Evolutionary conservation across 495 filamentous ascomycete species (phyloP).

Genomic region (Hypoxylon perforatum): DNA sequence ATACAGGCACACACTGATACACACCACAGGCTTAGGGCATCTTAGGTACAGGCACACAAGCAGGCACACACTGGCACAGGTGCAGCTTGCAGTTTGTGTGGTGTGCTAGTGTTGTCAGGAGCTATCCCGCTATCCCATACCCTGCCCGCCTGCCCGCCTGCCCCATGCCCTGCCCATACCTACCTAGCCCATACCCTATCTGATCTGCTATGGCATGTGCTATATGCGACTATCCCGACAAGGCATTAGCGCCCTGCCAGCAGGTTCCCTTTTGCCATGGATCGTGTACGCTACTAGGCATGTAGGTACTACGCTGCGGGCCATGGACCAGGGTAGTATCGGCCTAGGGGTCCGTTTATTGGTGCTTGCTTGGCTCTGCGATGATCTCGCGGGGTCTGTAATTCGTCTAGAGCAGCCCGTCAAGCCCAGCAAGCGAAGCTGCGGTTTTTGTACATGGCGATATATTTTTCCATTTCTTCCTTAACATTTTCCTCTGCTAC

Average conservation of each 20-base stretch:
- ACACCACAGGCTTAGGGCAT: too few relatives aligned
- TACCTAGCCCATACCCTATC: slow-evolving; percentile 1
- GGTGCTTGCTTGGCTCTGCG: slow-evolving; percentile 14
- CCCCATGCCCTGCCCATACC: too few relatives aligned
- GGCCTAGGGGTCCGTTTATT: slow-evolving; percentile 29
- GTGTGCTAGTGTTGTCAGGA: too few relatives aligned
- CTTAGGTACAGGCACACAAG: slow-evolving; percentile 16
- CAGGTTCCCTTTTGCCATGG: slow-evolving; percentile 25
- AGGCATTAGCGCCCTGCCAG: slow-evolving; percentile 30
- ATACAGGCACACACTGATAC: too few relatives aligned
- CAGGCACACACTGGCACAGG: too few relatives aligned
- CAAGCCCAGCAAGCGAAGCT: too few relatives aligned
- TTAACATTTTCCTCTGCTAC: slow-evolving; percentile 34
- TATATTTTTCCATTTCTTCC: slow-evolving; percentile 13
- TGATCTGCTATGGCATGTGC: slow-evolving; percentile 10
- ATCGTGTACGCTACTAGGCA: too few relatives aligned
- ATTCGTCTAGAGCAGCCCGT: slow-evolving; percentile 1
- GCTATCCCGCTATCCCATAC: too few relatives aligned
- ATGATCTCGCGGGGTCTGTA: slow-evolving; percentile 40
- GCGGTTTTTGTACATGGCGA: not conserved
- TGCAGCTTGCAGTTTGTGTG: too few relatives aligned
- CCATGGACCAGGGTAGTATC: slow-evolving; percentile 30
- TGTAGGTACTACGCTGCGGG: too few relatives aligned
- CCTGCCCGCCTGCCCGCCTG: too few relatives aligned
- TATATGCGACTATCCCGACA: slow-evolving; percentile 7